Evolutionary conservation across 208 protist species (phyloP), one percentile per base, ranked within the genome.

Genomic region (Crithidia expoeki): DNA sequence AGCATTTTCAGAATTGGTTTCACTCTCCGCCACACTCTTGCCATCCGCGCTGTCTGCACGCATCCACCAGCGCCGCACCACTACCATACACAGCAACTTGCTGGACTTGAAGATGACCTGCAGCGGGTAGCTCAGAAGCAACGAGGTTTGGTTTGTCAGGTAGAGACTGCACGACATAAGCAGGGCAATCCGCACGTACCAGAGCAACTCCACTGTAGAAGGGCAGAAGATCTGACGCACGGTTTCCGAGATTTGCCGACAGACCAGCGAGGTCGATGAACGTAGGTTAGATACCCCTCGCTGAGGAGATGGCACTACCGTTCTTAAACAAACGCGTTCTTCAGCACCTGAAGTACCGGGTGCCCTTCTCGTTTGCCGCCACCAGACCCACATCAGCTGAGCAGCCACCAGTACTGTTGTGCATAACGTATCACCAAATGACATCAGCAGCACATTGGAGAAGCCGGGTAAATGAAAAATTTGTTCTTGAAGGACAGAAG

Each of bases 41-140:
- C 21, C 36, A 5, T 21, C 21, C 4, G n/a, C 11, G 5, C 10
- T 9, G 33, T 33, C 34, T 25, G 19, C 49, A 12, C 12, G 38
- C 21, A 42, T 57, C 63, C 62, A 70, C 32, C 53, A 67, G 30
- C 75, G 40, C 60, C 79, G 74, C 65, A 88, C 60, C 40, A 79
- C 28, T 64, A 83, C 62, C 44, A 89, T 76, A 59, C 78, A 72
- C 7, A 88, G 72, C 38, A 92, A 72, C 66, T 89, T 92, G 27
- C 73, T 76, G 17, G 83, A 89, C 67, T 89, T 92, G 44, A 92
- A 89, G 14, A 84, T 79, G 2, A 89, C 81, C 64, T 89, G 86
- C 53, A 80, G 61, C 10, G 75, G 52, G 69, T 87, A 92, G 38
- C 61, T 80, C 27, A 92, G 68, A 25, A 85, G 11, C 17, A 82